Percentiles rank a stretch among this genome's conserved stretches.
phyloP scores from a whole-genome alignment of 176 grass and related monocot genomes.

The Oryza coarctata region DNA sequence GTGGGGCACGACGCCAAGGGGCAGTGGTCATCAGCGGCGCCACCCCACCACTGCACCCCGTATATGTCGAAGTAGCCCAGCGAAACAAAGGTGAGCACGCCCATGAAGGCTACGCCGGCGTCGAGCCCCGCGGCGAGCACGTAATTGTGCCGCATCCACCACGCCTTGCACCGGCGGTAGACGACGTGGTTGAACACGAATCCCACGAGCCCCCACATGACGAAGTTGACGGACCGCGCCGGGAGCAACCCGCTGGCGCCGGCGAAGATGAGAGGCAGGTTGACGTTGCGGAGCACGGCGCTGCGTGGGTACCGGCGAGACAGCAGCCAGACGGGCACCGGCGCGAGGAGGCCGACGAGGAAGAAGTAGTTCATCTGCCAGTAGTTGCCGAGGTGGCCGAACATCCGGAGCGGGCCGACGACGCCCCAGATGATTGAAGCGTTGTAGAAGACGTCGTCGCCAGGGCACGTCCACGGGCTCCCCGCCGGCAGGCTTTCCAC shows the following conservation, averaged over 20 bases:
- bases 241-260: slow-evolving; percentile 58
- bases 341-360: slow-evolving; percentile 53
- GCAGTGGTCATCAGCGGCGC: slow-evolving; percentile 44
- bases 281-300: slow-evolving; percentile 52
- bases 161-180: slow-evolving; percentile 45
- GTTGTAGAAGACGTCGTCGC: slow-evolving; percentile 79
- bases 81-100: slow-evolving; percentile 52
- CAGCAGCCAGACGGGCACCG: slow-evolving; percentile 53
- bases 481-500: slow-evolving; percentile 32
- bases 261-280: slow-evolving; percentile 67
- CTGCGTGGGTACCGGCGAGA: slow-evolving; percentile 43
- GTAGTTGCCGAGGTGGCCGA: slow-evolving; percentile 57
- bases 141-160: slow-evolving; percentile 81
- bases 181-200: slow-evolving; percentile 53
- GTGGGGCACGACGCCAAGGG: slow-evolving; percentile 60
- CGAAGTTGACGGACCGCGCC: slow-evolving; percentile 63
- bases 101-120: slow-evolving; percentile 66
- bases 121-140: slow-evolving; percentile 55
- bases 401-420: slow-evolving; percentile 73
- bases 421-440: slow-evolving; percentile 93
- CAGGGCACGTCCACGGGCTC: slow-evolving; percentile 88
- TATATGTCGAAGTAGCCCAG: slow-evolving; percentile 51
- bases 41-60: slow-evolving; percentile 60
- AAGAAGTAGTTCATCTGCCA: slow-evolving; percentile 76
- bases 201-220: slow-evolving; percentile 64